A percentile compares a stretch with the other conserved stretches of the same genome.
phyloP scores from a whole-genome alignment of 225 moss, liverwort and hornwort species.

The Pseudoscleropodium purum region DNA sequence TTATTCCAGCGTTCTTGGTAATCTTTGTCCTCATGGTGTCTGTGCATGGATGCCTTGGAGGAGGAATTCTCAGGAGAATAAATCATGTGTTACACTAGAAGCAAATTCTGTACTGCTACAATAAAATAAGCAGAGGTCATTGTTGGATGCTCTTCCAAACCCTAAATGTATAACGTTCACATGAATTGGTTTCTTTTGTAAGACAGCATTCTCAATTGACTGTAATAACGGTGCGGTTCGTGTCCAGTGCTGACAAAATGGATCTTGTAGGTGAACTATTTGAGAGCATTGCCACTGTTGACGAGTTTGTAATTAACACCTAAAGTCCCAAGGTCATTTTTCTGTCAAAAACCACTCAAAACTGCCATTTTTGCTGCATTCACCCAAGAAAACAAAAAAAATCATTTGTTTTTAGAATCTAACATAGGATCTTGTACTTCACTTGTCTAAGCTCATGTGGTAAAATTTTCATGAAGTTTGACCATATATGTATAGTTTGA shows the following conservation, averaged over 20 bases:
- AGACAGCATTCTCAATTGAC: not conserved
- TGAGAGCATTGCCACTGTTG: conserved; percentile 23
- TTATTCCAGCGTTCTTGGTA: not conserved
- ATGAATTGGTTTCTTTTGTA: not conserved
- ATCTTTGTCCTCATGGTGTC: not conserved
- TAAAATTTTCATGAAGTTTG: no score
- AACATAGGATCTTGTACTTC: no score
- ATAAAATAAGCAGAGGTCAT: not conserved
- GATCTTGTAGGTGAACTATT: conserved; percentile 28
- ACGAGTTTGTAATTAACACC: conserved; percentile 40
- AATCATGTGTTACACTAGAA: not conserved
- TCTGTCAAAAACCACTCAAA: no score
- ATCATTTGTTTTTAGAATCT: no score
- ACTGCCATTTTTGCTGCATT: no score
- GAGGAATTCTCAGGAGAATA: not conserved
- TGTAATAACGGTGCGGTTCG: not conserved
- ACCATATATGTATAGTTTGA: no score
- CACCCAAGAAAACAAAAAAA: no score
- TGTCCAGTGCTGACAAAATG: not conserved
- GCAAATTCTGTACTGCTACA: not conserved
- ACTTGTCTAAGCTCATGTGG: no score
- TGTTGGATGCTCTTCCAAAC: not conserved
- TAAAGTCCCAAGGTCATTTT: no score
- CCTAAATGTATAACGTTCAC: not conserved
- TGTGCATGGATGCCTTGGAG: not conserved